Base-by-base conservation (phyloP, 441 rosid genomes). In the Erodium trifolium region DNA sequence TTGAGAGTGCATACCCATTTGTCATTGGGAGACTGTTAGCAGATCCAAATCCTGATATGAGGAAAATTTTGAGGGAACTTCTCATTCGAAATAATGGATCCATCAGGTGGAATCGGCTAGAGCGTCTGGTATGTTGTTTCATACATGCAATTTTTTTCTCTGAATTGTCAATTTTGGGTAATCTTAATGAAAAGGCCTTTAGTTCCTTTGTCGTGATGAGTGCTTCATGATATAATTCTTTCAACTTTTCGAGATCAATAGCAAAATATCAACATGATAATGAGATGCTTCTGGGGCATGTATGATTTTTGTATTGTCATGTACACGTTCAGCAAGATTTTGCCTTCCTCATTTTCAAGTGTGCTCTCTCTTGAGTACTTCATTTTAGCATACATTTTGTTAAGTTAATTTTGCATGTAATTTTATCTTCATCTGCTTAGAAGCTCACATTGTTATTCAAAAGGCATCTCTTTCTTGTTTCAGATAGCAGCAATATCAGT, bases 11-110 rank as follows among this genome's bases (percentile, higher is more conserved):
- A 60, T 90, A 95, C 72, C 98, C 98, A 63, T 95, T 89, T 76
- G 88, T 95, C 29, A 78, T 95, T 18, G 98, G 95, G 68, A 90
- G 97, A 80, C 95, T 95, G 67, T 82, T 95, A 67, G 97, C 84
- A 57, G 99, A 95, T 77, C 82, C 98, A 65, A 85, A 85, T 81
- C 97, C 98, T 80, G 99, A 95, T 75, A 95, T 95, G 99, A 85
- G 99, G 79, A 92, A 80, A 78, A 85, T 89, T 70, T 80, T 95
- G 67, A 87, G 92, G 87, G 88, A 92, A 75, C 98, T 95, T 74
- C 82, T 95, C 66, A 92, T 92, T 53, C 70, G 86, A 66, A 86
- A 92, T 68, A 83, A 92, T 82, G 98, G 99, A 70, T 89, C 99
- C 45, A 81, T 95, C 70, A 83, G 99, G 79, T 95, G 99, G 99